A percentile compares a stretch with the other conserved stretches of the same genome.
phyloP scores from a whole-genome alignment of 1,284 basidiomycete species.

The Cutaneotrichosporon sp. region DNA sequence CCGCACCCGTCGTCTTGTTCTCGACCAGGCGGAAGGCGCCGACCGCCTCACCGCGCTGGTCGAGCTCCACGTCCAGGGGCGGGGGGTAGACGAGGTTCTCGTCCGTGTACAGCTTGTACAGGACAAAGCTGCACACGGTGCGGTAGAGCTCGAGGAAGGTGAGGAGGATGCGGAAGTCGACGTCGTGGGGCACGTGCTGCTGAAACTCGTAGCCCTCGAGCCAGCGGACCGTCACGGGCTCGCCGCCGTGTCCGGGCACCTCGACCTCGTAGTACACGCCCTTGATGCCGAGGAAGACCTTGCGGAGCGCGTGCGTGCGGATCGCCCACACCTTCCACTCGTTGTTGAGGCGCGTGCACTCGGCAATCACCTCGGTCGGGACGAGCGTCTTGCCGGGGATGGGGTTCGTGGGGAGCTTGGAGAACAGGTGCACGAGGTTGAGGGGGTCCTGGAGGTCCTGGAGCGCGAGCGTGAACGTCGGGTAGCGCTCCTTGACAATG shows the following conservation, averaged over 20 bases:
- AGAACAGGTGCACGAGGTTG: slow-evolving; percentile 91
- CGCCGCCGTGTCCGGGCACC: slow-evolving; percentile 69
- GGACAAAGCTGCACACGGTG: slow-evolving; percentile 90
- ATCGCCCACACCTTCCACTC: slow-evolving; percentile 93
- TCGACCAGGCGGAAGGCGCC: slow-evolving; percentile 83
- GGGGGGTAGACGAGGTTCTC: slow-evolving; percentile 93
- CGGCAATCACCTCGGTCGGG: slow-evolving; percentile 80
- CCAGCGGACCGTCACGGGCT: slow-evolving; percentile 81
- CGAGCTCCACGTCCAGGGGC: slow-evolving; percentile 78
- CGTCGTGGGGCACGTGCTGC: slow-evolving; percentile 90
- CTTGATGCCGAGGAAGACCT: slow-evolving; percentile 96
- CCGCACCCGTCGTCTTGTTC: slow-evolving; percentile 53
- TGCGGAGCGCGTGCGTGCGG: slow-evolving; percentile 80
- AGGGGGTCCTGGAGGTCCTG: slow-evolving; percentile 97
- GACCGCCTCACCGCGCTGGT: slow-evolving; percentile 85
- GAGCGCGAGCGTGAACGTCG: slow-evolving; percentile 93
- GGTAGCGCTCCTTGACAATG: slow-evolving; percentile 98
- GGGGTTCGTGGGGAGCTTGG: slow-evolving; percentile 78
- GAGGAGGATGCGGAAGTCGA: slow-evolving; percentile 95
- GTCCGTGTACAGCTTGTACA: slow-evolving; percentile 98
- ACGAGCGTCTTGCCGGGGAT: slow-evolving; percentile 63
- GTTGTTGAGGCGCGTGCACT: slow-evolving; percentile 83
- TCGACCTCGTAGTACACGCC: slow-evolving; percentile 98
- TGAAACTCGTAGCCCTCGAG: slow-evolving; percentile 98
- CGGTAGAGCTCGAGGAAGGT: slow-evolving; percentile 99